Base-by-base conservation (phyloP, 495 filamentous ascomycete species). In the Hypoxylon subgilvum region DNA sequence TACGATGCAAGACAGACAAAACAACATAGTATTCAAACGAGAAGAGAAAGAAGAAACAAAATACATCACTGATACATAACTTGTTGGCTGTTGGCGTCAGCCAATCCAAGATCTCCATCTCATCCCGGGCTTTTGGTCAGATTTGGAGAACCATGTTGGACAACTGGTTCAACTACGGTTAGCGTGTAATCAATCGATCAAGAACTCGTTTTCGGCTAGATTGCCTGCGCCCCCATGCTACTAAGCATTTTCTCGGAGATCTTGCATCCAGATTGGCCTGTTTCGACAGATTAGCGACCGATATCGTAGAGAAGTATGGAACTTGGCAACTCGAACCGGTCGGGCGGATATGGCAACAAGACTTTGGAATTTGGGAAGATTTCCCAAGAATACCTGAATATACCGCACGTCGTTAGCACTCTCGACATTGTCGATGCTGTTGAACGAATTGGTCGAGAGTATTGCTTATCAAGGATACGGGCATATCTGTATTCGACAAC, bases 91-190 rank as follows among this genome's bases (percentile, higher is more conserved):
- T 30, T 42, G 41, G 35, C 38, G 35, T 17, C 54, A 52, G 16
- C 61, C 61, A 64, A 64, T 59, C 54, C 50, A 54, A 58, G 54
- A 59, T 55, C 44, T 25, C 21, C 49, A 51, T 59, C 50, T 13
- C 40, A 64, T 59, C 61, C 61, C 61, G 54, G 52, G 43, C 32
- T 49, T 59, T 59, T 58, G 61, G 54, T 64, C 54, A 55, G 61
- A 64, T 64, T 63, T 59, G 61, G 61, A 59, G 61, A 64, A 64
- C 54, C 61, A 64, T 64, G 61, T 64, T 54, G 54, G 50, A 52
- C 54, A 50, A 59, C 45, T 58, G 49, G 61, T 55, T 64, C 54
- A 45, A 58, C 61, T 58, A 6, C 45, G 61, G 54, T 43, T 64
- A 59, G 61, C 55, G 61, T 64, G 61, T 34, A 64, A 60, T 60